Evolutionary conservation across 306 rosid genomes (phyloP), one percentile per base, ranked within the genome.

Genomic region (Cicer yamashitae): DNA sequence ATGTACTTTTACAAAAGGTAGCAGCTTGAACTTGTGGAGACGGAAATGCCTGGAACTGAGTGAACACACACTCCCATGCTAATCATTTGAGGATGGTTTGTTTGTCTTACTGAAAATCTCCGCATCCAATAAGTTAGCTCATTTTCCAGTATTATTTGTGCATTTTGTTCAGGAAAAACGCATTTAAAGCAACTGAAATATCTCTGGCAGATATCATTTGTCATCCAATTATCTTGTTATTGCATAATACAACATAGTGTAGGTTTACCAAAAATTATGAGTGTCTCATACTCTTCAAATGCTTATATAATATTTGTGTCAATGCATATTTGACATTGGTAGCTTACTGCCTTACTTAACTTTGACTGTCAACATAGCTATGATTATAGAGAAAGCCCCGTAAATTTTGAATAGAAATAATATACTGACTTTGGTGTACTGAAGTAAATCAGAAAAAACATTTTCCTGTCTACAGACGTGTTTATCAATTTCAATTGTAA

Each of bases 121-220:
- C 38, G 0, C 14, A 58, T 44, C 34, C 53, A 47, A 76, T 52
- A 65, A 13, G 46, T 47, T 69, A 20, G 41, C 39, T 66, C 66
- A 62, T 30, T 67, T 67, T 56, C 20, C 52, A 20, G 54, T 20
- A 67, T 45, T 38, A 12, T 20, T 41, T 10, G 54, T 67, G 56
- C 11, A 45, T 67, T 73, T 40, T 59, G 50, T 51, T 22, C 3
- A 10, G 9, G 65, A 74, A 77, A 20, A 67, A 20, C 8, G 20
- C 44, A 3, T 62, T 64, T 10, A 14, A 25, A 50, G 14, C 79
- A 64, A 50, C 58, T 58, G 53, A 71, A 39, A 18, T 83, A 56
- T 66, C 38, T 22, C 30, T 15, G 52, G 38, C 10, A 10, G 14
- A 8, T 25, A 53, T 15, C 50, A 50, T n/a, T 6, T 34, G 41